A percentile compares a stretch with the other conserved stretches of the same genome.
Conservation (phyloP, 139 green algal species). For the Chlorella vulgaris region DNA sequence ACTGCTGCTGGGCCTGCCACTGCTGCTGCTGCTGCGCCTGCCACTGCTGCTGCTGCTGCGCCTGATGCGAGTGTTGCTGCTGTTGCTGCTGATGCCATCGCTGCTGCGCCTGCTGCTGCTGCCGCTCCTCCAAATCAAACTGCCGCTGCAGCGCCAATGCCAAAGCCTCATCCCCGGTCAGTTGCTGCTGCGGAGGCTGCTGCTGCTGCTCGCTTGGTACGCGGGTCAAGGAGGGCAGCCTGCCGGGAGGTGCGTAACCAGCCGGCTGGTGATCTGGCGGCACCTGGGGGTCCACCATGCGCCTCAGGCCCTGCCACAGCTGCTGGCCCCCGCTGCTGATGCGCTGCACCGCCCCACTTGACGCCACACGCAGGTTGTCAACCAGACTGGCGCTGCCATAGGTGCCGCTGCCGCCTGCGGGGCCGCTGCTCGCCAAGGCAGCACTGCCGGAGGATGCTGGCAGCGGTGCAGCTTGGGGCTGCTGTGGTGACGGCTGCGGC, state of each 20-base stretch:
- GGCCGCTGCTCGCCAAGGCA: no score
- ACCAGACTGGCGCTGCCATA: neutral
- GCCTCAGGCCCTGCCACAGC: slow-evolving; percentile 6
- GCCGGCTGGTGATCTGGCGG: neutral
- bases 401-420: neutral
- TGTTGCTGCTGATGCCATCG: neutral
- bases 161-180: neutral
- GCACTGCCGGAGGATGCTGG: neutral
- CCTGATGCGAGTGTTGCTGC: neutral
- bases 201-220: neutral
- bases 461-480: neutral
- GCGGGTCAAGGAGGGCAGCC: neutral
- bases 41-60: neutral
- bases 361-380: neutral
- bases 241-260: neutral
- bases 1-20: neutral
- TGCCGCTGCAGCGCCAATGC: neutral
- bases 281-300: neutral
- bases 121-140: slow-evolving; percentile 1
- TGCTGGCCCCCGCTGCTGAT: slow-evolving; percentile 7
- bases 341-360: slow-evolving; percentile 1
- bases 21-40: no score
- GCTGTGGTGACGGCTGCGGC: neutral
- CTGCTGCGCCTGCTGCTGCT: neutral
- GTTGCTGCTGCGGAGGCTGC: neutral